Evolutionary conservation across 441 rosid genomes (phyloP).

Genomic region (Populus hybrid): DNA sequence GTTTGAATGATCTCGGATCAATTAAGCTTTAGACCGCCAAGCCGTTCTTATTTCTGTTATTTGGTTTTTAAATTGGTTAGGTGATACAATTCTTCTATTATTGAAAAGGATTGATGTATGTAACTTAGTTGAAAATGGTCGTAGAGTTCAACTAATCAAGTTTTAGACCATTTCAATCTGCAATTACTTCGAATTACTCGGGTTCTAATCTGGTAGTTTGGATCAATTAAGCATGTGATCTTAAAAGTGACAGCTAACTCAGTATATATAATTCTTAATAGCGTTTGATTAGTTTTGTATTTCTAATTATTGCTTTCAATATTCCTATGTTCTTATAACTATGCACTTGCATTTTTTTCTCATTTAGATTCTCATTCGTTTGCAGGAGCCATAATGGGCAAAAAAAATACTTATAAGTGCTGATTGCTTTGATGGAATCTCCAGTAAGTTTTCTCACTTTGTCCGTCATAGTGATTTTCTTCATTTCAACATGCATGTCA

Average conservation of each 20-base stretch:
- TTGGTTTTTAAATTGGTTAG: background rate
- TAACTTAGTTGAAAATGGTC: background rate
- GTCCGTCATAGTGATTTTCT: background rate
- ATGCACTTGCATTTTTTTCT: background rate
- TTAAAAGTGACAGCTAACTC: background rate
- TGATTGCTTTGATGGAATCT: conserved; percentile 27
- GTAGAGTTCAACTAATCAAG: background rate
- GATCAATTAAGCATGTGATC: background rate
- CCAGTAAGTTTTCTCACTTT: conserved; percentile 21
- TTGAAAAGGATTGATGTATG: background rate
- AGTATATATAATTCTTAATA: background rate
- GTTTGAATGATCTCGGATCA: background rate
- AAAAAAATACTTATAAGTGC: conserved; percentile 16
- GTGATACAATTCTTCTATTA: background rate
- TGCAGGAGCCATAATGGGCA: conserved; percentile 18
- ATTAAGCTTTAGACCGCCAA: background rate
- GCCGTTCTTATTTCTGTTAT: background rate
- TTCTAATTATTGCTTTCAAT: background rate
- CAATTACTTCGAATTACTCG: background rate
- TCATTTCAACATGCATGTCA: background rate
- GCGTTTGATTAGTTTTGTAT: background rate
- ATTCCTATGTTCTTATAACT: background rate
- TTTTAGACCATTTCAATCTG: background rate
- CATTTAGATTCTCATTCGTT: conserved; percentile 21
- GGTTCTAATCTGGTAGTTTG: background rate